Evolutionary conservation across 257 asterid species (phyloP).

Genomic region (Scutellaria barbata): DNA sequence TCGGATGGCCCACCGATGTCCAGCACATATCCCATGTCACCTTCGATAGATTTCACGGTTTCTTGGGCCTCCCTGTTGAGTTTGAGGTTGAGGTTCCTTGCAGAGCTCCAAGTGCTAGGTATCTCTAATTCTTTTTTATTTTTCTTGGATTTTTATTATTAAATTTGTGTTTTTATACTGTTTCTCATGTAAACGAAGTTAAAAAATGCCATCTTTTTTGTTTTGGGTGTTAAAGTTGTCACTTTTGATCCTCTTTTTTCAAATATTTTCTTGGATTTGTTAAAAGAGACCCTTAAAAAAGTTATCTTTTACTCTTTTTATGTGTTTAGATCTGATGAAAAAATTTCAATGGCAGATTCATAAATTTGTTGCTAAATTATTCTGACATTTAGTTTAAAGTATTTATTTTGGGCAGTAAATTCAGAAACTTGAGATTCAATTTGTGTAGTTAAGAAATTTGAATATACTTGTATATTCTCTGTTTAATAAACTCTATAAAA

Average conservation of each 20-base stretch:
- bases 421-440: not conserved
- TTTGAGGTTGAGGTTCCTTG: constrained; percentile 85
- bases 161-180: not conserved
- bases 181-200: not conserved
- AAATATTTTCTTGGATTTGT: constrained; percentile 7
- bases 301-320: constrained; percentile 10
- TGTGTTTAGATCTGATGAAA: constrained; percentile 36
- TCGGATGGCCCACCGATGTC: constrained; percentile 95
- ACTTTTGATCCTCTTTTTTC: constrained; percentile 13
- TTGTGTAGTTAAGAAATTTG: constrained; percentile 28
- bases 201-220: constrained; percentile 11
- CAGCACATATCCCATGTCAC: constrained; percentile 94
- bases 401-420: constrained; percentile 24
- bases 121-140: not conserved
- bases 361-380: not conserved
- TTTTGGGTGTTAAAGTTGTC: constrained; percentile 29
- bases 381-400: not conserved
- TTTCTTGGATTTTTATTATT: not conserved
- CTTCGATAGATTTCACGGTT: constrained; percentile 89
- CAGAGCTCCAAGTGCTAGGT: constrained; percentile 98
- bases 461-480: constrained; percentile 13
- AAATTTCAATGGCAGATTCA: not conserved
- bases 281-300: constrained; percentile 7
- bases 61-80: constrained; percentile 93
- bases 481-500: constrained; percentile 14